Percentiles rank a stretch among this genome's conserved stretches.
Evolutionary conservation across 306 rosid genomes (phyloP).

Genomic region (Acacia confusa): DNA sequence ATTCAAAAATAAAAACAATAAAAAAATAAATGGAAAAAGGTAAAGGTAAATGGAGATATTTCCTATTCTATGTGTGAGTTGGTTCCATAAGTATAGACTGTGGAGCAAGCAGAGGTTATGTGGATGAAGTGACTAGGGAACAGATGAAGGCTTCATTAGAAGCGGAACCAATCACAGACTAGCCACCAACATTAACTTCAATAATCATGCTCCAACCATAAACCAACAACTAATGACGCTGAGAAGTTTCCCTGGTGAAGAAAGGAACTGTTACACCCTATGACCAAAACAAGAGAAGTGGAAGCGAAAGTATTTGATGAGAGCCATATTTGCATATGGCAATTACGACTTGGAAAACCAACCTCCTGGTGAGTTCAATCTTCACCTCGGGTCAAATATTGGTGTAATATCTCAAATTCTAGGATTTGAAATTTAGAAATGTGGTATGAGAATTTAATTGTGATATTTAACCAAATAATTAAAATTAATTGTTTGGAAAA

Average conservation of each 20-base stretch:
- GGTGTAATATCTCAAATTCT: too few species aligned
- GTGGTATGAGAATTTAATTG: too few species aligned
- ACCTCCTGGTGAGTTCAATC: background rate
- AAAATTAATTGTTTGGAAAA: too few species aligned
- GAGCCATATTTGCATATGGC: conserved; percentile 40
- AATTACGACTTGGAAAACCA: conserved; percentile 38
- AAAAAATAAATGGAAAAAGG: too few species aligned
- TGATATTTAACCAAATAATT: too few species aligned
- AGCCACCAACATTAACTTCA: background rate
- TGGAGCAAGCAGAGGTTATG: background rate
- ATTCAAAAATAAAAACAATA: too few species aligned
- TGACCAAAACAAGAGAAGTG: conserved; percentile 2
- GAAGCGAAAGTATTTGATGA: conserved; percentile 28
- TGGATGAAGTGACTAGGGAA: background rate
- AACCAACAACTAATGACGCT: background rate
- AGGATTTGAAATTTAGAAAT: too few species aligned
- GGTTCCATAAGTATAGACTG: background rate
- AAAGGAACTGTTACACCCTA: conserved; percentile 44
- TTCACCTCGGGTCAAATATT: background rate
- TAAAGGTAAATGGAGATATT: too few species aligned
- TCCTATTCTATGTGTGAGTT: too few species aligned
- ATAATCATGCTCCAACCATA: too few species aligned
- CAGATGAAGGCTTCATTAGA: background rate
- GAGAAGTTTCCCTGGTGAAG: conserved; percentile 46
- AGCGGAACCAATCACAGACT: background rate